Evolutionary conservation across 2,329 filamentous ascomycete genomes (phyloP).

Genomic region (Phialophora verrucosa): DNA sequence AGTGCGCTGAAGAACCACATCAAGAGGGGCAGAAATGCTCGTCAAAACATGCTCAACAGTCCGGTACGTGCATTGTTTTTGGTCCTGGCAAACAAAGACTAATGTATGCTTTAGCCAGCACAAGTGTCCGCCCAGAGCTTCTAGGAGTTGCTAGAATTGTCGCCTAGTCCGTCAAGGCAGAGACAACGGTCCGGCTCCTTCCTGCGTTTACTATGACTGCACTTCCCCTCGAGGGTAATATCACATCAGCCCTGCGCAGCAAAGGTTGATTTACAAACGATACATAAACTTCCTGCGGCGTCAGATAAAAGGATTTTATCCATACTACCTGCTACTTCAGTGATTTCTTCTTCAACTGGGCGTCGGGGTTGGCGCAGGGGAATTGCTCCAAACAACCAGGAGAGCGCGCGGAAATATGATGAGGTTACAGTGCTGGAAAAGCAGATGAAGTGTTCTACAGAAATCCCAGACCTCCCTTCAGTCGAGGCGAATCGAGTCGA

Average conservation of each 20-base stretch:
- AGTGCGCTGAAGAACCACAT: conserved; percentile 97
- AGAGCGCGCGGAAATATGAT: neutral
- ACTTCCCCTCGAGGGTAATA: neutral
- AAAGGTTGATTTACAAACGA: neutral
- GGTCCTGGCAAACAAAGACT: conserved; percentile 5
- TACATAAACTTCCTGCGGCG: neutral
- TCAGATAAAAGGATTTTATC: neutral
- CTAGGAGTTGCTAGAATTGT: conserved; percentile 38
- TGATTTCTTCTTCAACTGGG: conserved; percentile 7
- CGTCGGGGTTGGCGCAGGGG: conserved; percentile 9
- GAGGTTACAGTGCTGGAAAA: conserved; percentile 19
- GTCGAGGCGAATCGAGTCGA: conserved; percentile 10
- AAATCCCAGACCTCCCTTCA: conserved; percentile 11
- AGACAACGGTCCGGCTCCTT: neutral
- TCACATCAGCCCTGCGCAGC: neutral
- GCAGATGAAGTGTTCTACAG: neutral
- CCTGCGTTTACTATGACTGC: conserved; percentile 8
- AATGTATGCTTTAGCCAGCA: conserved; percentile 46
- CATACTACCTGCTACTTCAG: neutral
- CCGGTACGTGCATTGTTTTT: conserved; percentile 68
- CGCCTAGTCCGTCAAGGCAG: neutral
- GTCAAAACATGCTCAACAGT: conserved; percentile 94
- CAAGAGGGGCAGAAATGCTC: conserved; percentile 94
- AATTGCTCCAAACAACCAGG: conserved; percentile 8
- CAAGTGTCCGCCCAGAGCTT: conserved; percentile 53